These are phyloP conservation scores for Zymoseptoria crescenta DNA, from an alignment of 2,329 filamentous ascomycete genomes.

Conservation along the genomic window DNA sequence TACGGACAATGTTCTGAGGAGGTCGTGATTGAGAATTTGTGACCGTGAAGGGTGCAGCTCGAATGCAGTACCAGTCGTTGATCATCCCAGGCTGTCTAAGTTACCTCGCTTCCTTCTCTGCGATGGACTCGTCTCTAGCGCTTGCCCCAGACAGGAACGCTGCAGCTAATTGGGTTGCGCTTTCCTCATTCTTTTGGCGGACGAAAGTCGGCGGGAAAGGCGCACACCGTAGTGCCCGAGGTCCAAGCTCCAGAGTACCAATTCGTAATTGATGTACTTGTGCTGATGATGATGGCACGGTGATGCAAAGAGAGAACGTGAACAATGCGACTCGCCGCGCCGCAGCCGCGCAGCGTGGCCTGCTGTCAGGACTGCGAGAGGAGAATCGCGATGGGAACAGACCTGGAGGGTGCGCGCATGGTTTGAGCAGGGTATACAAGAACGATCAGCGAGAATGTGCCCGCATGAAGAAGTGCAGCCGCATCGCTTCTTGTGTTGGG, in stretches of 20 bases:
- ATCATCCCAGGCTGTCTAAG: not conserved
- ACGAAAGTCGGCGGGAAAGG: not conserved
- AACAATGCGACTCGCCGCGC: not conserved
- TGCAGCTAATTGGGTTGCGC: not conserved
- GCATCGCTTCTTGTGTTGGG: not conserved
- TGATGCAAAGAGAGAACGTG: slow-evolving; percentile 1
- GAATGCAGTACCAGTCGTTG: not conserved
- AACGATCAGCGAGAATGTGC: not conserved
- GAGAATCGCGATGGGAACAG: not conserved
- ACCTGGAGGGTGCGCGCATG: not conserved
- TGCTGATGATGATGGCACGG: slow-evolving; percentile 3
- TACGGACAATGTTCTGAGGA: not conserved
- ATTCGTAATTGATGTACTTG: not conserved
- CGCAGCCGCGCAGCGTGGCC: not conserved
- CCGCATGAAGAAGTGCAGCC: not conserved
- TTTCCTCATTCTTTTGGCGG: not conserved
- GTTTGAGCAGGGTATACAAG: not conserved
- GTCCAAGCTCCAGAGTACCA: not conserved
- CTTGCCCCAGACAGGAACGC: not conserved
- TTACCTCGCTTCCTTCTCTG: not conserved
- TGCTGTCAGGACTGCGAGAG: not conserved
- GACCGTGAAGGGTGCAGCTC: not conserved
- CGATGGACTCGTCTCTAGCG: not conserved
- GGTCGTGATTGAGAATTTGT: not conserved
- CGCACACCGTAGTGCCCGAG: not conserved